A percentile compares a stretch with the other conserved stretches of the same genome.
Conservation (phyloP, 192 early-diverging fungal genomes). For the Coemansia aciculifera region DNA sequence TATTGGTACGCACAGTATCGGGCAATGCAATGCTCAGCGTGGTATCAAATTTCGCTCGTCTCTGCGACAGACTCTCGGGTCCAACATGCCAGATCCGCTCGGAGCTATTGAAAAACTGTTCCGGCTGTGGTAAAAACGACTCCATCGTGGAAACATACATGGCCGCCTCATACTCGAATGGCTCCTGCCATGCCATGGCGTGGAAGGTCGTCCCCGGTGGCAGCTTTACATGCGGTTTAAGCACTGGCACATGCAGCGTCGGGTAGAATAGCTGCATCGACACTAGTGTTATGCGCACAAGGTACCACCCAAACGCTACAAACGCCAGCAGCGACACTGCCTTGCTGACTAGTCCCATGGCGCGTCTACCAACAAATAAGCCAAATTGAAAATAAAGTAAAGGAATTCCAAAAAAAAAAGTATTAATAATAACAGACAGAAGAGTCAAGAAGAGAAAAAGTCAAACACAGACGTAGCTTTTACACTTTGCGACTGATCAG, state of each 20-base stretch:
- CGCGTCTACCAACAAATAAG: neutral
- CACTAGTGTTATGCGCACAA: slow-evolving; percentile 18
- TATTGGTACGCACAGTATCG: slow-evolving; percentile 14
- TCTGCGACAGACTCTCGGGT: slow-evolving; percentile 31
- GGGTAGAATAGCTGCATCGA: slow-evolving; percentile 46
- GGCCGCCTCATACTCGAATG: slow-evolving; percentile 40
- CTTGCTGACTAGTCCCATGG: slow-evolving; percentile 37
- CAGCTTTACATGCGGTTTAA: slow-evolving; percentile 19
- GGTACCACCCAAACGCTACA: slow-evolving; percentile 36
- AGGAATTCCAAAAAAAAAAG: neutral
- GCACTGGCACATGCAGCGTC: slow-evolving; percentile 37
- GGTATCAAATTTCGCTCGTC: slow-evolving; percentile 21
- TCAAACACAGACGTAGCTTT: neutral
- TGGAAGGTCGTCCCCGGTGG: slow-evolving; percentile 13
- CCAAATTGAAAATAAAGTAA: neutral
- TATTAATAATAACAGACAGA: neutral
- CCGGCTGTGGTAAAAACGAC: slow-evolving; percentile 9
- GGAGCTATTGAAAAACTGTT: slow-evolving; percentile 31
- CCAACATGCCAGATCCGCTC: slow-evolving; percentile 33
- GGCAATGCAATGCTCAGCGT: slow-evolving; percentile 22
- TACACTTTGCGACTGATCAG: slow-evolving; percentile 71
- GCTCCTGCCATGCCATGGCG: slow-evolving; percentile 45
- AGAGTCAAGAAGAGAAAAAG: neutral
- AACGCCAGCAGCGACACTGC: slow-evolving; percentile 21
- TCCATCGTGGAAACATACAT: slow-evolving; percentile 42